Conservation (phyloP, 768 basidiomycete genomes). For the Termitomyces sp. region DNA sequence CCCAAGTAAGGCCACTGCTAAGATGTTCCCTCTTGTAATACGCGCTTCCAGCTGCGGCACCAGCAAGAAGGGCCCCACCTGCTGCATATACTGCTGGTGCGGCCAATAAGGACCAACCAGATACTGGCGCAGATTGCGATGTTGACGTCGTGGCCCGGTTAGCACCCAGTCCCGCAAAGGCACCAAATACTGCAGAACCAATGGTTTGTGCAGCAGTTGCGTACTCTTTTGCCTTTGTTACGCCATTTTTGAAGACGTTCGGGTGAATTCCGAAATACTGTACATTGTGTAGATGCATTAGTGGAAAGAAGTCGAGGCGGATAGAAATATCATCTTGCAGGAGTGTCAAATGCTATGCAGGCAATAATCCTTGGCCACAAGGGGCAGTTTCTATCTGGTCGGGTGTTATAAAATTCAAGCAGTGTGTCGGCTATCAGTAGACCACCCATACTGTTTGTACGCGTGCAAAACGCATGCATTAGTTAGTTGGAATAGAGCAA, state of each 20-base stretch:
- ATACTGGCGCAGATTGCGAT: constrained; percentile 14
- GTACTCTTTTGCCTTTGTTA: constrained; percentile 69
- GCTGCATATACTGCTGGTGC: constrained; percentile 58
- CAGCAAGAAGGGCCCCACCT: constrained; percentile 71
- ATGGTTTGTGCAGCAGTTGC: constrained; percentile 59
- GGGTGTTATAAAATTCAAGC: constrained; percentile 60
- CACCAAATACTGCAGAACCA: constrained; percentile 55
- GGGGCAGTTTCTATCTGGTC: constrained; percentile 58
- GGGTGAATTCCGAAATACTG: constrained; percentile 90
- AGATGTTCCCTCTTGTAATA: constrained; percentile 80
- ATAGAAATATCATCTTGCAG: constrained; percentile 46
- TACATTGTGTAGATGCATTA: neutral
- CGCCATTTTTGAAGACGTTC: constrained; percentile 75
- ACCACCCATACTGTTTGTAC: constrained; percentile 76
- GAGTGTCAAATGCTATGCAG: constrained; percentile 85
- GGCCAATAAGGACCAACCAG: constrained; percentile 60
- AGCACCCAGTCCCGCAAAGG: constrained; percentile 44
- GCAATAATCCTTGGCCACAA: constrained; percentile 89
- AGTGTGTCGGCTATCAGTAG: constrained; percentile 82
- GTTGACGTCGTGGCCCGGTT: constrained; percentile 32
- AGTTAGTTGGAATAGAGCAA: neutral
- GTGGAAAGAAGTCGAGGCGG: neutral
- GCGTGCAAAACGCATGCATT: neutral
- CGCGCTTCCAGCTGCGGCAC: constrained; percentile 79
- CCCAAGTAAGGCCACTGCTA: constrained; percentile 63